Evolutionary conservation across 2,329 filamentous ascomycete genomes (phyloP), one percentile per base, ranked within the genome.

Genomic region (Arthroderma uncinatum): DNA sequence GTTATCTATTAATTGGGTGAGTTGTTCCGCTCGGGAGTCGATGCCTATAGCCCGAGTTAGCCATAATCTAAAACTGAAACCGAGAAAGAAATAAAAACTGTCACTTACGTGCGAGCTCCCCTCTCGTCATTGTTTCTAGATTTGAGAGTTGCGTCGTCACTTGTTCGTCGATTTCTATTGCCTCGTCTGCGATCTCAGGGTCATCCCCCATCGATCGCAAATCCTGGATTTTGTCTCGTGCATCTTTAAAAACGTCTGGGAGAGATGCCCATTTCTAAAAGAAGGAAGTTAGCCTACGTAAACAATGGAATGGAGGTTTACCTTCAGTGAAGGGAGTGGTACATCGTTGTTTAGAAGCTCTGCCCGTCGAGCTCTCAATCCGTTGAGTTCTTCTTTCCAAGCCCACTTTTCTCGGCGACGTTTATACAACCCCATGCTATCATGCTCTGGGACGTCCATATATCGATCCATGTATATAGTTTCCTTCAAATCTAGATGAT

Each of bases 401-500:
- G 79, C 78, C 89, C 90, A 95, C 39, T 81, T 81, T 58, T 83
- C 76, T 59, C 83, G 78, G 7, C 88, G 82, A 28, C 79, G 76
- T 82, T 60, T 85, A 76, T 60, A 84, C 79, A 28, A 89, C 83
- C 44, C 81, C 77, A 44, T 78, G 1, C 89, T 73, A 1, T 79
- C 73, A 2, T 83, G 81, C 40, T 82, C 78, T 3, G 78, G 76
- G 0, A 79, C 75, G 3, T 82, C 80, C 79, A 91, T 85, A 70
- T 95, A 98, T 28, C 91, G 82, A 71, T 97, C 93, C 55, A 98
- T 77, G 67, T 88, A 95, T 10, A 98, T 78, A 1, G 80, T 84
- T 62, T 93, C 85, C 3, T 86, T 84, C n/a, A 98, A 82, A 19
- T 82, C 78, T 10, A 98, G 81, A 9, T 87, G 82, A 60, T 90